A percentile compares a stretch with the other conserved stretches of the same genome.
Conservation (phyloP, 306 rosid species). For the Bauhinia variegata region DNA sequence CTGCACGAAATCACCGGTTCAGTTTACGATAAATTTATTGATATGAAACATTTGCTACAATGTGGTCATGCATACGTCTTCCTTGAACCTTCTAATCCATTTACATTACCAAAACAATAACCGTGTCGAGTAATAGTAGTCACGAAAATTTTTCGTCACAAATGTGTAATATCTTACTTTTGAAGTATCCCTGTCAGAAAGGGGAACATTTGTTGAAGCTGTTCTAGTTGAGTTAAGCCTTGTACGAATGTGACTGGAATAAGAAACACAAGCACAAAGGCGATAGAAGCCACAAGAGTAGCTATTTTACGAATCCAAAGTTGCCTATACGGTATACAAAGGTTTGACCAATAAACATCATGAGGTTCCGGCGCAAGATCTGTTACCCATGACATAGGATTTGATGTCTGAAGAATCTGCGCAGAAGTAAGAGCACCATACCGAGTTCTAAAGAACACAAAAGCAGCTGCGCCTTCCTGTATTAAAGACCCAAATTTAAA, state of each 20-base stretch:
- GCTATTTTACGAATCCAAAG: conserved; percentile 91
- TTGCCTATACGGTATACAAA: conserved; percentile 83
- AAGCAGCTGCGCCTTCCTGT: conserved; percentile 92
- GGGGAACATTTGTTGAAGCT: conserved; percentile 69
- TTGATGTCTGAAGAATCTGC: conserved; percentile 79
- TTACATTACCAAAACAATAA: conserved; percentile 17
- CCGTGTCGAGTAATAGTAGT: conserved; percentile 20
- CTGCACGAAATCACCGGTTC: conserved; percentile 46
- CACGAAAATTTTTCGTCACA: conserved; percentile 24
- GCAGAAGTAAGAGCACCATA: conserved; percentile 74
- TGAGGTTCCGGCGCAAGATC: conserved; percentile 84
- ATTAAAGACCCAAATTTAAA: conserved; percentile 24
- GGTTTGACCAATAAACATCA: conserved; percentile 91
- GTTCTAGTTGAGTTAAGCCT: conserved; percentile 82
- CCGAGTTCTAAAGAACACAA: conserved; percentile 92
- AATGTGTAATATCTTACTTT: conserved; percentile 55
- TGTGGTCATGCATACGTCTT: conserved; percentile 4
- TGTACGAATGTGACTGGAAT: conserved; percentile 81
- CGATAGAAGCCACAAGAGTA: conserved; percentile 60
- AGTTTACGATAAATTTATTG: conserved; percentile 11
- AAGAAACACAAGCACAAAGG: conserved; percentile 77
- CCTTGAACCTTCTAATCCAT: conserved; percentile 10
- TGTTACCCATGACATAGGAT: conserved; percentile 96
- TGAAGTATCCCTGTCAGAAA: conserved; percentile 63
- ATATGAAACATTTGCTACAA: no score